These are phyloP conservation scores for Prunus salicina DNA, from an alignment of 306 rosid genomes.

Conservation along the genomic window DNA sequence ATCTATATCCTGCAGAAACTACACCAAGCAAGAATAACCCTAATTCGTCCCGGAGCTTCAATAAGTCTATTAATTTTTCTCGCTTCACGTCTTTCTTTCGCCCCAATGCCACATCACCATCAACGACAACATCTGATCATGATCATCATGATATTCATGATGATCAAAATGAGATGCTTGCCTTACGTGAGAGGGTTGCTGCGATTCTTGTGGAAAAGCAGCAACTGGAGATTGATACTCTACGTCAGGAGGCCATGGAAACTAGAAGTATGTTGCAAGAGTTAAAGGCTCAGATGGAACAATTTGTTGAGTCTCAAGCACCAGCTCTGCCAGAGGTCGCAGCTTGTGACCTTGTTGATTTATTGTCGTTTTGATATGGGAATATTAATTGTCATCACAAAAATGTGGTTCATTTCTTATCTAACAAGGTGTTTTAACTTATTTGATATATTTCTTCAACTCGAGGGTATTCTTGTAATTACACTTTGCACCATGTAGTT, in stretches of 20 bases:
- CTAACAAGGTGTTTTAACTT: no score
- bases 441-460: no score
- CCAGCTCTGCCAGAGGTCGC: background rate
- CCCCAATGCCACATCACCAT: background rate
- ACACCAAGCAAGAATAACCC: background rate
- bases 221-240: background rate
- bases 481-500: no score
- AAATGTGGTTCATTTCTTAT: no score
- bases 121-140: background rate
- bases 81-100: background rate
- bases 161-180: background rate
- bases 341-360: no score
- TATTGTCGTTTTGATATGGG: background rate
- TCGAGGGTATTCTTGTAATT: no score
- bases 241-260: background rate
- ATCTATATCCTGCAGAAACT: background rate
- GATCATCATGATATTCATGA: background rate
- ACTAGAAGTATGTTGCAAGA: background rate
- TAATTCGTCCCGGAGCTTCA: background rate
- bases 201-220: background rate
- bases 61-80: background rate
- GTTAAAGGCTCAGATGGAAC: background rate
- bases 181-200: background rate
- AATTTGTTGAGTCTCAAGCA: background rate
- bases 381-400: no score